A percentile compares a stretch with the other conserved stretches of the same genome.
Evolutionary conservation across 2,329 filamentous ascomycete genomes (phyloP).

Genomic region (Lecanicillium sp.): DNA sequence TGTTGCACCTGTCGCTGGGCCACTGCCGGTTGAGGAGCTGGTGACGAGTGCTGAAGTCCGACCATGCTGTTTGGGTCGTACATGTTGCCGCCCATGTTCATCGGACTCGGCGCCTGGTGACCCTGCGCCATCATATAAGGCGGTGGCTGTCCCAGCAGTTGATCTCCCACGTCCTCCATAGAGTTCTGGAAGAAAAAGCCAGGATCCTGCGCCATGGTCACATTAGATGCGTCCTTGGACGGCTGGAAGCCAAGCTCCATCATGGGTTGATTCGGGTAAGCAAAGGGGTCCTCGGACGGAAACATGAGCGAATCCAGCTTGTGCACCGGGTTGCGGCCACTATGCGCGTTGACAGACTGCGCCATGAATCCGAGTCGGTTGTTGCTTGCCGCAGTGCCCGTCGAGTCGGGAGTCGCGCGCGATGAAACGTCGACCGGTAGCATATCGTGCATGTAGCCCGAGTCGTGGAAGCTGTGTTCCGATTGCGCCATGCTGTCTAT

Average conservation of each 20-base stretch:
- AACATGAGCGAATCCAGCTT: constrained; percentile 77
- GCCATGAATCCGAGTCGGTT: constrained; percentile 25
- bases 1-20: constrained; percentile 16
- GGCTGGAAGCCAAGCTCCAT: constrained; percentile 45
- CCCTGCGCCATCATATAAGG: constrained; percentile 58
- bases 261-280: constrained; percentile 70
- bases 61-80: constrained; percentile 36
- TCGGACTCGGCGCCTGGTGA: constrained; percentile 29
- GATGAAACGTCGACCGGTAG: constrained; percentile 37
- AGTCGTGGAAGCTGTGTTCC: constrained; percentile 25
- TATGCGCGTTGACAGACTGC: constrained; percentile 22
- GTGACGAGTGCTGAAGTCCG: constrained; percentile 19
- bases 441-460: constrained; percentile 35
- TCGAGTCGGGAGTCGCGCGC: constrained; percentile 34
- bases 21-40: constrained; percentile 21
- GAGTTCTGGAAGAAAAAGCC: constrained; percentile 45
- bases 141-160: constrained; percentile 63
- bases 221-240: constrained; percentile 23
- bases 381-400: constrained; percentile 32
- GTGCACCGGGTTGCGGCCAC: constrained; percentile 43
- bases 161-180: constrained; percentile 63
- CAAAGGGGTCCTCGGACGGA: constrained; percentile 68
- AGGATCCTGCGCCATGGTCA: constrained; percentile 26
- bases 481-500: constrained; percentile 24
- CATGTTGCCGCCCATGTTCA: constrained; percentile 36